Evolutionary conservation across 2,329 filamentous ascomycete genomes (phyloP).

Genomic region (Exserohilum turcica): DNA sequence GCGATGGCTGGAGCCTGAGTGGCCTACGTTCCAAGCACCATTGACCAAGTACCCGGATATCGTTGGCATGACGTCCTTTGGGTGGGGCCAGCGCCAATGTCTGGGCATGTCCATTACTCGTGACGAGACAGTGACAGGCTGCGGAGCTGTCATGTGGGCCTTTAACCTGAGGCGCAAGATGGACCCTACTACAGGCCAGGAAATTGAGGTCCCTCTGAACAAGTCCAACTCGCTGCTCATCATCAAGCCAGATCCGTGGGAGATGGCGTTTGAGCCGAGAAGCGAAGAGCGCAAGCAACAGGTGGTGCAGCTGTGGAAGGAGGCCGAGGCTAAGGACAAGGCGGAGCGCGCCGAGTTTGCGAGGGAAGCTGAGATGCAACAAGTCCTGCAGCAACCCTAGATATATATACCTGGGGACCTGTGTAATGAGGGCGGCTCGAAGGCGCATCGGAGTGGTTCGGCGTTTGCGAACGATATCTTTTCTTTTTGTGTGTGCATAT

Average conservation of each 20-base stretch:
- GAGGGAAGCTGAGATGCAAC: slow-evolving; percentile 27
- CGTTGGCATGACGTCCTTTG: slow-evolving; percentile 68
- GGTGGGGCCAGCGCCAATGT: slow-evolving; percentile 67
- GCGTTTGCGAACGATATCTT: slow-evolving; percentile 4
- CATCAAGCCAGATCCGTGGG: slow-evolving; percentile 61
- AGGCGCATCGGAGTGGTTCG: slow-evolving; percentile 5
- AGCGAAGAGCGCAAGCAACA: slow-evolving; percentile 48
- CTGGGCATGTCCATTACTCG: slow-evolving; percentile 67
- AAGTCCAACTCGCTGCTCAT: slow-evolving; percentile 63
- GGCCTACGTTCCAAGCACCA: slow-evolving; percentile 69
- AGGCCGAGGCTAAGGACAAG: slow-evolving; percentile 45
- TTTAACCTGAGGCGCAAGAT: slow-evolving; percentile 58
- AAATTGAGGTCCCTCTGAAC: slow-evolving; percentile 53
- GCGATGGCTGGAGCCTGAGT: slow-evolving; percentile 65
- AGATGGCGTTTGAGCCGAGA: slow-evolving; percentile 61
- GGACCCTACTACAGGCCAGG: slow-evolving; percentile 48
- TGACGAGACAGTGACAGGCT: slow-evolving; percentile 58
- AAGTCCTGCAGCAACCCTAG: slow-evolving; percentile 13
- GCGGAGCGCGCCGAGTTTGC: slow-evolving; percentile 46
- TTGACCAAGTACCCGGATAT: slow-evolving; percentile 67
- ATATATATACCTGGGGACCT: background rate
- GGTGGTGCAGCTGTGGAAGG: slow-evolving; percentile 40
- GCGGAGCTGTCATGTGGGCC: slow-evolving; percentile 56
- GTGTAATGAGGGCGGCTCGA: background rate
- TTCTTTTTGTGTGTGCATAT: background rate